A percentile compares a stretch with the other conserved stretches of the same genome.
Conservation (phyloP, 2,329 filamentous ascomycete genomes). For the Huntiella abstrusa region DNA sequence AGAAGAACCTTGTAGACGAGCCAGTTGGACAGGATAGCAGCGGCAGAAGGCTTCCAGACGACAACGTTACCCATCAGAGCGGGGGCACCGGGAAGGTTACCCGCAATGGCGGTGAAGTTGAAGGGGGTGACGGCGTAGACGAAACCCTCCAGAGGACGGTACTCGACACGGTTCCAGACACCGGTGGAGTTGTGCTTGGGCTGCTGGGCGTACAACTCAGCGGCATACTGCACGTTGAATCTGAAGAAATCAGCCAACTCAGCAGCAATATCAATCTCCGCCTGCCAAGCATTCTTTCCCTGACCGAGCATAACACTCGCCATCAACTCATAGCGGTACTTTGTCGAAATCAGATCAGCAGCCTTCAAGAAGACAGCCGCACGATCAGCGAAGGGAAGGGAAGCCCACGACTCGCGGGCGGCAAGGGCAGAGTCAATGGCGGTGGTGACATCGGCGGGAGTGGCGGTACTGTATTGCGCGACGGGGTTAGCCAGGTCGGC, state of each 20-base stretch:
- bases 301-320: slow-evolving; percentile 90
- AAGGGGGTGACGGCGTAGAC: slow-evolving; percentile 89
- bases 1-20: slow-evolving; percentile 76
- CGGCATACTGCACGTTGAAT: slow-evolving; percentile 86
- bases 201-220: slow-evolving; percentile 78
- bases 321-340: slow-evolving; percentile 95
- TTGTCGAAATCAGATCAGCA: slow-evolving; percentile 71
- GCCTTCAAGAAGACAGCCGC: slow-evolving; percentile 92
- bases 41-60: slow-evolving; percentile 90
- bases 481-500: slow-evolving; percentile 58
- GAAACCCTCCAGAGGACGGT: slow-evolving; percentile 82
- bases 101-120: slow-evolving; percentile 93
- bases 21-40: slow-evolving; percentile 77
- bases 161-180: slow-evolving; percentile 82
- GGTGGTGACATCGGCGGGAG: slow-evolving; percentile 50
- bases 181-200: slow-evolving; percentile 66
- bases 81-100: slow-evolving; percentile 66
- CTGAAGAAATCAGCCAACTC: slow-evolving; percentile 85
- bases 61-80: slow-evolving; percentile 88
- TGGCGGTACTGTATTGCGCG: slow-evolving; percentile 72
- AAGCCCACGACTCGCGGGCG: slow-evolving; percentile 76
- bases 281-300: slow-evolving; percentile 97
- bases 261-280: slow-evolving; percentile 91
- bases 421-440: slow-evolving; percentile 72
- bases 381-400: slow-evolving; percentile 71